A percentile compares a stretch with the other conserved stretches of the same genome.
phyloP scores from a whole-genome alignment of 192 early-diverging fungal genomes.

The Backusella liffmaniae region DNA sequence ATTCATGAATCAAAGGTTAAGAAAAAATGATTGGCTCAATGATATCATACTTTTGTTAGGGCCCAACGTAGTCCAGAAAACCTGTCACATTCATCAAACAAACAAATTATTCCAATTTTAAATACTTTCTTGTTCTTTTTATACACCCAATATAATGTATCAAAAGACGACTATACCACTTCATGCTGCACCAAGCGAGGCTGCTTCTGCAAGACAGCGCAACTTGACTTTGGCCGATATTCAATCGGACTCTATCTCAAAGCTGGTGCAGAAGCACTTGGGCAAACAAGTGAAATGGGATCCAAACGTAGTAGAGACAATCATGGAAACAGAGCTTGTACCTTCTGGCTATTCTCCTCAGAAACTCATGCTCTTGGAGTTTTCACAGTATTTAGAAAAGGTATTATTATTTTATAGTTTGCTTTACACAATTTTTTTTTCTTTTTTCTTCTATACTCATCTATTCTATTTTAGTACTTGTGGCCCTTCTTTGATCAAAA shows the following conservation, averaged over 20 bases:
- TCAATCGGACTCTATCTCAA: constrained; percentile 51
- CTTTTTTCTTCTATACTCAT: not conserved
- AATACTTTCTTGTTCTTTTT: not conserved
- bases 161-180: constrained; percentile 42
- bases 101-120: not conserved
- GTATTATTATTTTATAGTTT: constrained; percentile 27
- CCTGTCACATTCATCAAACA: not conserved
- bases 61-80: not conserved
- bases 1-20: too few relatives aligned
- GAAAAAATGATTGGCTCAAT: not conserved
- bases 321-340: constrained; percentile 62
- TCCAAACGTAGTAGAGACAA: constrained; percentile 51
- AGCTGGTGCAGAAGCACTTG: constrained; percentile 44
- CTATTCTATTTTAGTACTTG: constrained; percentile 54
- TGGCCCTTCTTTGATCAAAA: constrained; percentile 69
- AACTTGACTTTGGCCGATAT: constrained; percentile 52
- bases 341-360: constrained; percentile 47
- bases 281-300: constrained; percentile 40
- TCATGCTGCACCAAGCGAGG: constrained; percentile 42
- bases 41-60: too few relatives aligned
- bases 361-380: constrained; percentile 71
- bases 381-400: constrained; percentile 77
- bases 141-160: constrained; percentile 19
- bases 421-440: too few relatives aligned
- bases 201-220: constrained; percentile 23